These are phyloP conservation scores for Colletotrichum sp. DNA, from an alignment of 2,329 filamentous ascomycete species.

Conservation along the genomic window DNA sequence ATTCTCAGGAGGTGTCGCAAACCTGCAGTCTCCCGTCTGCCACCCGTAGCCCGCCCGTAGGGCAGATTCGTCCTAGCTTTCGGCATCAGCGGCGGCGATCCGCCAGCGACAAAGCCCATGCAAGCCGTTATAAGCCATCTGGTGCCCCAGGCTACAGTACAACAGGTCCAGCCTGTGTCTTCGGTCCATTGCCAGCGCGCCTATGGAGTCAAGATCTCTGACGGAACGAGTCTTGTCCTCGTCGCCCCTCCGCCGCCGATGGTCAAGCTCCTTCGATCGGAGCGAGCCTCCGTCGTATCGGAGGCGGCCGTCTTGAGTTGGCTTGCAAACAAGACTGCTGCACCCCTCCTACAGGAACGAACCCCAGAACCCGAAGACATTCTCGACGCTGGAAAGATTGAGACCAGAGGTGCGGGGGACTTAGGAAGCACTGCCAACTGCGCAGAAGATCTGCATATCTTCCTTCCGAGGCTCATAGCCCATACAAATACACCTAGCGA, in stretches of 20 bases:
- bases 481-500: slow-evolving; percentile 35
- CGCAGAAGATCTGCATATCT: background rate
- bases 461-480: slow-evolving; percentile 44
- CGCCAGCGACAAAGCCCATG: slow-evolving; percentile 33
- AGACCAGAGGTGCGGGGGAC: background rate
- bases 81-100: slow-evolving; percentile 29
- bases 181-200: slow-evolving; percentile 43
- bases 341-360: background rate
- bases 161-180: slow-evolving; percentile 36
- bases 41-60: slow-evolving; percentile 8
- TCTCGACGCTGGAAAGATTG: background rate
- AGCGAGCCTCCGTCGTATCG: slow-evolving; percentile 46
- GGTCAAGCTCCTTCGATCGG: slow-evolving; percentile 50
- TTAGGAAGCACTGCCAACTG: background rate
- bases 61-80: slow-evolving; percentile 3
- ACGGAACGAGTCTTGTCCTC: slow-evolving; percentile 44
- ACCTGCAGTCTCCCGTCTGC: slow-evolving; percentile 17
- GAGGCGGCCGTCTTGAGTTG: slow-evolving; percentile 52
- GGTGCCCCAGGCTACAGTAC: slow-evolving; percentile 35
- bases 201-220: slow-evolving; percentile 47
- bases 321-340: slow-evolving; percentile 34
- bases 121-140: slow-evolving; percentile 38
- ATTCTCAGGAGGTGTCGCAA: slow-evolving; percentile 17
- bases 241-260: slow-evolving; percentile 46
- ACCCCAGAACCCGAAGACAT: background rate